Percentiles rank a stretch among this genome's conserved stretches.
phyloP scores from a whole-genome alignment of 169 alveolate genomes.

The Theileria orientalis region DNA sequence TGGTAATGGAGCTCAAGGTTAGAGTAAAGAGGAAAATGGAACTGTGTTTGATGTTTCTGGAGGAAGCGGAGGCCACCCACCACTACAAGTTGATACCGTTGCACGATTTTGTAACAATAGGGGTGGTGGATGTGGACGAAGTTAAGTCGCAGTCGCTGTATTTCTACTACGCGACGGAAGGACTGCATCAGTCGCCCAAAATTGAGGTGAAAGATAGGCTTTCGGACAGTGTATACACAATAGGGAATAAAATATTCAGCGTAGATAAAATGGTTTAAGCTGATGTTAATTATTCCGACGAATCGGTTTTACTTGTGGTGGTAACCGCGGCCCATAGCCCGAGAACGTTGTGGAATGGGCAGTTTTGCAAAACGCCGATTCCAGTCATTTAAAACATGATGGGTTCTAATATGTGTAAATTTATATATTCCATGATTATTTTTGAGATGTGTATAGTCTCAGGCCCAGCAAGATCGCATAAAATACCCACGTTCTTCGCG shows the following conservation, averaged over 20 bases:
- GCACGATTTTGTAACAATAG: slow-evolving; percentile 4
- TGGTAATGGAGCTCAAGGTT: neutral
- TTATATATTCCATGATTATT: too few species aligned
- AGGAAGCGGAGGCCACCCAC: neutral
- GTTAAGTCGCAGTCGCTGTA: neutral
- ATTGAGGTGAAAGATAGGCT: neutral
- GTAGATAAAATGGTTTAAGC: too few species aligned
- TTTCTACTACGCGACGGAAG: slow-evolving; percentile 5
- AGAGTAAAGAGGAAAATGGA: neutral
- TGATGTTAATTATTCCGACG: too few species aligned
- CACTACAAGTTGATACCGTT: neutral
- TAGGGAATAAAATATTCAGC: neutral
- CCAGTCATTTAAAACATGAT: too few species aligned
- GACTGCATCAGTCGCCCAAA: neutral
- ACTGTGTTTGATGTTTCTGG: neutral
- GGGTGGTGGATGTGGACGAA: neutral
- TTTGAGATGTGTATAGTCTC: neutral
- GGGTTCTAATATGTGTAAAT: too few species aligned
- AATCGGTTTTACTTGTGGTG: too few species aligned
- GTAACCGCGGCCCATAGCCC: too few species aligned
- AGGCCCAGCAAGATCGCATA: slow-evolving; percentile 4
- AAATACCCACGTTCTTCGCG: slow-evolving; percentile 1
- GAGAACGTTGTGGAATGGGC: too few species aligned
- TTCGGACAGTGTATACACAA: neutral
- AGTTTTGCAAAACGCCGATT: too few species aligned